Base-by-base conservation (phyloP, 1,284 basidiomycete species). In the Salmacisia buchloeana region DNA sequence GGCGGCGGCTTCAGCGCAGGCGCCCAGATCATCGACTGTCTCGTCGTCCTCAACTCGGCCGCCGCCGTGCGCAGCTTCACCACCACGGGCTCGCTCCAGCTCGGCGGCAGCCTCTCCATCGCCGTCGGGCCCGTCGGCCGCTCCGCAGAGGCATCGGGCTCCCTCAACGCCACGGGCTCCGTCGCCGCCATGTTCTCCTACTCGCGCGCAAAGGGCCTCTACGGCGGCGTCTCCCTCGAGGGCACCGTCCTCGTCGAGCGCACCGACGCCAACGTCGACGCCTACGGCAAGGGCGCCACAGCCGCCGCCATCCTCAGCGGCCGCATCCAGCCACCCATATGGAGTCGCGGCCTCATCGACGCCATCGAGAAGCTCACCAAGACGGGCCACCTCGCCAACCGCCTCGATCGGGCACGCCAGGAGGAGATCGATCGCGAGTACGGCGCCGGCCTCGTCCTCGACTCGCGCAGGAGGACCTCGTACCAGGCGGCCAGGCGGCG, bases 171-270 rank as follows among this genome's bases (percentile, higher is more conserved):
- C 0, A 90, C 87, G 59, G 94, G 94, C 58, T 90, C 89, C 77
- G 81, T 97, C 3, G 91, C 94, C 6, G 93, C 94, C 56, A 97
- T 97, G 92, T 91, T 82, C 65, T 49, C 69, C 69, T 98, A 98
- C 81, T 94, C 91, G 3, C 93, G 94, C 80, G 94, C 92, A 3
- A 87, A 91, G 69, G 94, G 94, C 12, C 84, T 97, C 1, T 96
- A 96, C 69, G 92, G 89, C 45, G 89, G 84, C 10, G 82, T 85
- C 23, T 92, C 91, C 9, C 82, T 97, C 36, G 94, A 97, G 83
- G 94, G 94, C 10, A 92, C 90, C 0, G 88, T 97, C 46, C 93
- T 98, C 61, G 85, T 96, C 23, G 94, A 97, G 80, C 87, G 96
- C 29, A 88, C 92, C 77, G 96, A 98, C 58, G 78, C 80, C 21